A percentile compares a stretch with the other conserved stretches of the same genome.
These are phyloP conservation scores for Purpureocillium lavendulum DNA, from an alignment of 2,329 filamentous ascomycete species.

Conservation along the genomic window DNA sequence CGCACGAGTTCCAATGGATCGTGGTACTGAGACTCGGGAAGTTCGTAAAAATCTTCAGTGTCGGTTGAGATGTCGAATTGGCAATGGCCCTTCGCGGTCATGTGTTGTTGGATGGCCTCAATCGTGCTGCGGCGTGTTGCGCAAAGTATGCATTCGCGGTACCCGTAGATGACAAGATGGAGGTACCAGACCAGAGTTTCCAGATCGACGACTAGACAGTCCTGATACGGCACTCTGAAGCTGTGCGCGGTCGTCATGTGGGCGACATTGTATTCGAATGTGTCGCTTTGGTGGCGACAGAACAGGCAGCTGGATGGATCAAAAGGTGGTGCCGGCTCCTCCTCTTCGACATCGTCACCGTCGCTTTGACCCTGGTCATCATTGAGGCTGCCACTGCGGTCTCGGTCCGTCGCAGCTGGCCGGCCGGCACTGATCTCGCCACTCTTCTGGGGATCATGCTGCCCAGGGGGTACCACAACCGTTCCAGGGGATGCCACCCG, in stretches of 20 bases:
- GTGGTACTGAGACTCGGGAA: conserved; percentile 6
- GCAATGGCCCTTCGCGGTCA: conserved; percentile 41
- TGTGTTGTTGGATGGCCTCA: conserved; percentile 41
- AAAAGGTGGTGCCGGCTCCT: conserved; percentile 12
- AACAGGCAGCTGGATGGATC: conserved; percentile 30
- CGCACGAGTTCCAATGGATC: not conserved
- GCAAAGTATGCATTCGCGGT: conserved; percentile 44
- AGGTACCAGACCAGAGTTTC: conserved; percentile 39
- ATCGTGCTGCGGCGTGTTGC: conserved; percentile 31
- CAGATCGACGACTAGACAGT: conserved; percentile 33
- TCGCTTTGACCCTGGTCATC: not conserved
- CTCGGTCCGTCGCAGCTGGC: no score
- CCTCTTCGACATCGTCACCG: conserved; percentile 1
- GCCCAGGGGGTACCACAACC: conserved; percentile 7
- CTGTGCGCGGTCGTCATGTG: conserved; percentile 44
- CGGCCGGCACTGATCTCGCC: no score
- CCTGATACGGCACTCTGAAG: conserved; percentile 31
- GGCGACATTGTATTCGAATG: conserved; percentile 26
- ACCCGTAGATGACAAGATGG: conserved; percentile 37
- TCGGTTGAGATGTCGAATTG: conserved; percentile 30
- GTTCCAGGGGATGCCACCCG: conserved; percentile 11
- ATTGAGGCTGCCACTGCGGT: not conserved
- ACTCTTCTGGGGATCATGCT: no score
- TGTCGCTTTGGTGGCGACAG: conserved; percentile 21
- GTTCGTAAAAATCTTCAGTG: conserved; percentile 32